Percentiles rank a stretch among this genome's conserved stretches.
phyloP scores from a whole-genome alignment of 1,284 basidiomycete species.

The Moesziomyces parantarcticus region DNA sequence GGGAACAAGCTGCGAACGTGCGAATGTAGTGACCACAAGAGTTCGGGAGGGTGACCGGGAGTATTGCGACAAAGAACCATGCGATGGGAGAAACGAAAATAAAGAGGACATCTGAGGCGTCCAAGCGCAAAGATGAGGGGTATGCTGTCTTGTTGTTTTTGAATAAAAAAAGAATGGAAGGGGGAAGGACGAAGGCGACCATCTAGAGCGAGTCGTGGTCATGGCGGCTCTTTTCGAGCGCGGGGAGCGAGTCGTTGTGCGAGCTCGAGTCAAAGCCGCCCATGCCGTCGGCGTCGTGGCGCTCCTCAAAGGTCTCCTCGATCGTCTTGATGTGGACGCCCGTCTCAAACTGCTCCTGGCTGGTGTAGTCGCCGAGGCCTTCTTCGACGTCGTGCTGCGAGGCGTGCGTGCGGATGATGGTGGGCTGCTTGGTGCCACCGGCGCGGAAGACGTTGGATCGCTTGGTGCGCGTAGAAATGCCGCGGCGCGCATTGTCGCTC shows the following conservation, averaged over 20 bases:
- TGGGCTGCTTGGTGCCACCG: constrained; percentile 41
- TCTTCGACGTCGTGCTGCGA: constrained; percentile 36
- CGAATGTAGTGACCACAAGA: no score
- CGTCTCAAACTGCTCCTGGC: constrained; percentile 35
- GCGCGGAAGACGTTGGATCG: constrained; percentile 40
- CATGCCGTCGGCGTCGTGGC: constrained; percentile 37
- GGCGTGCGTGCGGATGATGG: constrained; percentile 41
- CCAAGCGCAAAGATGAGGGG: background rate
- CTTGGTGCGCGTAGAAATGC: constrained; percentile 32
- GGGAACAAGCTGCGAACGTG: no score
- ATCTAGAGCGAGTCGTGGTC: constrained; percentile 34
- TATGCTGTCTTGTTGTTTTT: constrained; percentile 10
- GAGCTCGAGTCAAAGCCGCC: constrained; percentile 39
- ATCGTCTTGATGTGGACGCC: constrained; percentile 58
- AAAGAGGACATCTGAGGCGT: background rate
- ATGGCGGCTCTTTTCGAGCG: constrained; percentile 31
- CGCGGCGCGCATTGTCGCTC: constrained; percentile 44
- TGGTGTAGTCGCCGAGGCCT: constrained; percentile 18
- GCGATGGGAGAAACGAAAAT: background rate
- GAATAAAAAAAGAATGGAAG: background rate
- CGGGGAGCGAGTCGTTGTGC: constrained; percentile 44
- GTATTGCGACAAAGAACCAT: no score
- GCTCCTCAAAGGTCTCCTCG: constrained; percentile 57
- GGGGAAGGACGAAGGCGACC: background rate
- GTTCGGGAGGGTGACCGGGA: no score